These are phyloP conservation scores for Candida coleopterorum DNA, from an alignment of 805 yeast genomes.

Conservation along the genomic window DNA sequence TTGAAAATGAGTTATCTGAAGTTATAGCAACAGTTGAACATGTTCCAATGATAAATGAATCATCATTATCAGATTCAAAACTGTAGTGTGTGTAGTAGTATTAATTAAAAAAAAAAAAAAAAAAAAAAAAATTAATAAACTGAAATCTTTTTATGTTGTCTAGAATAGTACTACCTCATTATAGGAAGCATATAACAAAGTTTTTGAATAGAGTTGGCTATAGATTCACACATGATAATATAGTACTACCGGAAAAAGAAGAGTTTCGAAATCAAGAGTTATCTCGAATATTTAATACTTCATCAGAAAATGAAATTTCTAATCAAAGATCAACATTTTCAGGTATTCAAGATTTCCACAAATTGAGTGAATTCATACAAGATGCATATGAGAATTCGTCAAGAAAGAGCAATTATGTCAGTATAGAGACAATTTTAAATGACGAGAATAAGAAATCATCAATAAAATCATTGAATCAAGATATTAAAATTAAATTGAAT, in stretches of 20 bases:
- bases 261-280: no score
- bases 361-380: constrained; percentile 7
- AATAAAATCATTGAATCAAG: not conserved
- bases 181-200: not conserved
- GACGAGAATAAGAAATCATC: not conserved
- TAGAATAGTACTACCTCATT: not conserved
- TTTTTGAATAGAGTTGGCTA: not conserved
- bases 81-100: no score
- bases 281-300: no score
- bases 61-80: no score
- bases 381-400: not conserved
- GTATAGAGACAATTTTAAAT: not conserved
- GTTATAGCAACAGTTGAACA: not conserved
- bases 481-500: constrained; percentile 1
- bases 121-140: no score
- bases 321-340: not conserved
- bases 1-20: not conserved
- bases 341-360: constrained; percentile 5
- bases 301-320: not conserved
- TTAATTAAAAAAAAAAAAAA: no score
- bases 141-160: not conserved
- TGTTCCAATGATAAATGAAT: constrained; percentile 4
- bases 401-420: not conserved
- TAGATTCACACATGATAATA: no score
- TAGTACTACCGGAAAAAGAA: no score